phyloP scores from a whole-genome alignment of 192 early-diverging fungal species.

The Coemansia sp. region DNA sequence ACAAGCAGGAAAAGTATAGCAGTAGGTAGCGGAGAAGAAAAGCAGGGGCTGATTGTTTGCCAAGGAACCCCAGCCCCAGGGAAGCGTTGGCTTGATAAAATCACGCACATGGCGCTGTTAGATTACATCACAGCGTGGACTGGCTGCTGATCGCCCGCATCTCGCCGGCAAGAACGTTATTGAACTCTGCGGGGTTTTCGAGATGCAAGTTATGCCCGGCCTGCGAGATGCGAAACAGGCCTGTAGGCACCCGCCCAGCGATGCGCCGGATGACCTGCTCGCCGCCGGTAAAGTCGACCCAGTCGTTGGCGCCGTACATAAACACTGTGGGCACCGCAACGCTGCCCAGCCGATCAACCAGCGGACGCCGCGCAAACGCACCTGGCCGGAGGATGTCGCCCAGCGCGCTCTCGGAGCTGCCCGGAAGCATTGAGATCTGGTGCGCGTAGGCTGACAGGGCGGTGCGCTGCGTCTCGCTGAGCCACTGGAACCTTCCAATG shows the following conservation, averaged over 20 bases:
- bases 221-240: constrained; percentile 52
- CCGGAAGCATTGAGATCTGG: constrained; percentile 73
- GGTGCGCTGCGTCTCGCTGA: constrained; percentile 64
- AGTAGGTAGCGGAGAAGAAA: constrained; percentile 11
- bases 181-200: constrained; percentile 78
- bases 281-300: constrained; percentile 85
- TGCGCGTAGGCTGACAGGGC: constrained; percentile 79
- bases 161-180: constrained; percentile 59
- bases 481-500: constrained; percentile 63
- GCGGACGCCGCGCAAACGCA: constrained; percentile 76
- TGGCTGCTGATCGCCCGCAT: constrained; percentile 27
- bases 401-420: constrained; percentile 83
- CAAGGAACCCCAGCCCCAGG: neutral
- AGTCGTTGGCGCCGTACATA: constrained; percentile 79
- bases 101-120: neutral
- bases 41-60: neutral
- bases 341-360: constrained; percentile 62
- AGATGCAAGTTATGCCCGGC: constrained; percentile 86
- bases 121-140: neutral
- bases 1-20: neutral
- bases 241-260: constrained; percentile 45
- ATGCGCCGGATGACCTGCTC: constrained; percentile 61
- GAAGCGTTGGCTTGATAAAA: neutral
- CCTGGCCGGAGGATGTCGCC: constrained; percentile 74
- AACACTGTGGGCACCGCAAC: constrained; percentile 76